Conservation (phyloP, 371 early-diverging fungal species). For the Mucor circinelloides region DNA sequence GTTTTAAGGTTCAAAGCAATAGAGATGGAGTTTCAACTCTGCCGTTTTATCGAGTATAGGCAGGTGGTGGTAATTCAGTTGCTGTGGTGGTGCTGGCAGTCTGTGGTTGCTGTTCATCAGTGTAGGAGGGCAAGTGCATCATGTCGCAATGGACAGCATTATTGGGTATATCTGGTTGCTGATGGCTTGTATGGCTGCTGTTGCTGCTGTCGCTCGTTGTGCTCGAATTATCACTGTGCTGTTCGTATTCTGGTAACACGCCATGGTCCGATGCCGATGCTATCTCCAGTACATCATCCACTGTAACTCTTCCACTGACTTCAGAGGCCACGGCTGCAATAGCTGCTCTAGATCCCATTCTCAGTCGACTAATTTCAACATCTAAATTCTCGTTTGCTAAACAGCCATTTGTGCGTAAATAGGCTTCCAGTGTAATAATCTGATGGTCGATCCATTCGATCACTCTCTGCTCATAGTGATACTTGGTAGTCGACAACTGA, state of each 20-base stretch:
- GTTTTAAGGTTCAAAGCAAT: not conserved
- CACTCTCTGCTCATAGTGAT: constrained; percentile 39
- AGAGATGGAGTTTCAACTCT: not conserved
- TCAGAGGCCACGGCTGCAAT: constrained; percentile 42
- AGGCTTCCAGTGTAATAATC: constrained; percentile 34
- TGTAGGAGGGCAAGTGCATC: not conserved
- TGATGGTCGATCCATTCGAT: constrained; percentile 54
- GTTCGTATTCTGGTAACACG: constrained; percentile 39
- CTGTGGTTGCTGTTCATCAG: not conserved
- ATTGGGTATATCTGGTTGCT: not conserved
- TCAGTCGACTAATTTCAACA: constrained; percentile 35
- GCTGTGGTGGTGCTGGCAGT: not conserved
- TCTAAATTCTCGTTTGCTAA: constrained; percentile 34
- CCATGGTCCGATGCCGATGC: constrained; percentile 25
- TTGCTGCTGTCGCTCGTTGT: constrained; percentile 1
- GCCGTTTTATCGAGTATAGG: constrained; percentile 12
- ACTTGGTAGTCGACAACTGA: constrained; percentile 31
- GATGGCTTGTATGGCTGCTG: constrained; percentile 3
- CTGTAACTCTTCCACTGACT: constrained; percentile 41
- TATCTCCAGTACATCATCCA: constrained; percentile 50
- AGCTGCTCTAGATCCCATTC: constrained; percentile 52
- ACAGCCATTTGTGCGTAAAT: constrained; percentile 37
- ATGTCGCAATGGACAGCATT: not conserved
- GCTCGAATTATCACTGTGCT: not conserved
- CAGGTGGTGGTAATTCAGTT: constrained; percentile 25